Base-by-base conservation (phyloP, 257 asterid species). In the Cruciata laevipes region DNA sequence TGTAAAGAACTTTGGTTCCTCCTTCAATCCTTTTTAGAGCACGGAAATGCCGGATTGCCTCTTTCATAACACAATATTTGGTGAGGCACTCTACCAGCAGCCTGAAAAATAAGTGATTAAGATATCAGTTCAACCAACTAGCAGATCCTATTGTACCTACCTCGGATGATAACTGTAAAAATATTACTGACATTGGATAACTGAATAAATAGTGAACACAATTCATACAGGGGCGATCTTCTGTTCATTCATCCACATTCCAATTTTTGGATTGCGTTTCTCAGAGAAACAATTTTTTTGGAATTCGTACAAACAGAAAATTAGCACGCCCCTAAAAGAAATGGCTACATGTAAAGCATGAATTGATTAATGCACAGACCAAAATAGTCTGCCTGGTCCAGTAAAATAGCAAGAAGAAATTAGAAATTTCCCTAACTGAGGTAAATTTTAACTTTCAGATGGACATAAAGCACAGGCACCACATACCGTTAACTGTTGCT, bases 41-140 rank as follows among this genome's bases (percentile, higher is more conserved):
- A 78, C 96, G 99, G 68, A 93, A 93, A 83, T 93, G 99, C 35
- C 99, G 81, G 70, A 93, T 88, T 77, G 99, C 96, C 83, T 93
- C 99, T 69, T 74, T 85, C 25, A 83, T 79, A 71, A 93, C 99
- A 80, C 97, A 88, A 77, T 93, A 93, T 89, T 93, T 93, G 73
- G 97, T 83, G 79, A 90, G 88, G 86, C 99, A 93, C 78, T 93
- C 99, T 79, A 90, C 92, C 87, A 90, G 82, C 84, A 88, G 73
- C 80, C 99, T 93, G 80, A 71, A 67, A 51, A 55, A 17, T 40
- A 4, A 51, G 35, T 42, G 10, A 13, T 10, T 12, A 47, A 44
- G 61, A 58, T 35, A 66, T 27, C 53, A 59, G 5, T 35, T n/a
- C 42, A 24, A 66, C 44, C 67, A 44, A 53, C 33, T 53, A 20